These are phyloP conservation scores for Setaria italica DNA, from an alignment of 202 grass and related monocot species.

Conservation along the genomic window DNA sequence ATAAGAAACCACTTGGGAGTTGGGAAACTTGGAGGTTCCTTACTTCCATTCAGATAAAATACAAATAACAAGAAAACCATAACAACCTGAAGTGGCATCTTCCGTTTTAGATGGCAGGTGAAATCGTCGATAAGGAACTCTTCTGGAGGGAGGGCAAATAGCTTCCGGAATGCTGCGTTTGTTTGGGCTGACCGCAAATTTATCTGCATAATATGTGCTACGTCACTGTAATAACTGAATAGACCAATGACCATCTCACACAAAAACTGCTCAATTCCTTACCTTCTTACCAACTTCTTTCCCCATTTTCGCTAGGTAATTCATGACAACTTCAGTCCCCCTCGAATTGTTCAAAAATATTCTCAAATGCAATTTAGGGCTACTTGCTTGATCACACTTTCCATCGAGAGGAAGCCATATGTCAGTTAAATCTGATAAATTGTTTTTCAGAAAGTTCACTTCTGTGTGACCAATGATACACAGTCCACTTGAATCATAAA, in stretches of 20 bases:
- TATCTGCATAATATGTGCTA: constrained; percentile 53
- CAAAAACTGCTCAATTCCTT: neutral
- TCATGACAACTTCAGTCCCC: constrained; percentile 68
- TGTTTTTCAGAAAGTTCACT: constrained; percentile 75
- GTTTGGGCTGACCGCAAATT: constrained; percentile 74
- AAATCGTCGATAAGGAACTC: constrained; percentile 94
- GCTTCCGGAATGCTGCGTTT: constrained; percentile 71
- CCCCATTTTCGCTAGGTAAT: constrained; percentile 78
- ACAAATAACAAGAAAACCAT: constrained; percentile 10
- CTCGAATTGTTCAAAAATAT: constrained; percentile 76
- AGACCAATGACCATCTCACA: neutral
- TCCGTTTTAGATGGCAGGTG: constrained; percentile 82
- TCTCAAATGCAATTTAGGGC: constrained; percentile 71
- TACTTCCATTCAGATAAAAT: neutral
- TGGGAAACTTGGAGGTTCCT: neutral
- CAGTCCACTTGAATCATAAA: constrained; percentile 65
- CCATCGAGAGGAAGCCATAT: constrained; percentile 77
- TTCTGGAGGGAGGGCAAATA: constrained; percentile 74
- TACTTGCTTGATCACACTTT: constrained; percentile 66
- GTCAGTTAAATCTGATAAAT: constrained; percentile 76
- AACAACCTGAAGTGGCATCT: constrained; percentile 79
- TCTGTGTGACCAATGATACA: constrained; percentile 67
- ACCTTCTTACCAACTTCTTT: constrained; percentile 92
- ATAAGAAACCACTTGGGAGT: constrained; percentile 15
- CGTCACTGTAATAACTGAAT: constrained; percentile 17